Evolutionary conservation across 2,329 filamentous ascomycete genomes (phyloP).

Genomic region (Sclerotiophoma versabilis): DNA sequence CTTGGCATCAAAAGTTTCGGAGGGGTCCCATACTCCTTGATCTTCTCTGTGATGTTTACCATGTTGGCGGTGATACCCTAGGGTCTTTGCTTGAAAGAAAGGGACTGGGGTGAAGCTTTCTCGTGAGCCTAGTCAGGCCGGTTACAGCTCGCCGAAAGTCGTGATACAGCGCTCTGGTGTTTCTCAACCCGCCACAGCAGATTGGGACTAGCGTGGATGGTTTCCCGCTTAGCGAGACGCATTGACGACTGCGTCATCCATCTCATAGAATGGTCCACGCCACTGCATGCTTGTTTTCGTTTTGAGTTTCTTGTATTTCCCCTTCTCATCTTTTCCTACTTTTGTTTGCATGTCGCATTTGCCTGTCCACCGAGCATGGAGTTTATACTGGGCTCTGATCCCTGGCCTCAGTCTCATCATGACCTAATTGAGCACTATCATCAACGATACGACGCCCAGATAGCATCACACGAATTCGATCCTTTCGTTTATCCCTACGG

Average conservation of each 20-base stretch:
- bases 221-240: conserved; percentile 26
- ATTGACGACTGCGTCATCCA: conserved; percentile 41
- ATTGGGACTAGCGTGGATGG: conserved; percentile 31
- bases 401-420: conserved; percentile 44
- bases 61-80: conserved; percentile 60
- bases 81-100: conserved; percentile 4
- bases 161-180: conserved; percentile 48
- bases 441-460: conserved; percentile 48
- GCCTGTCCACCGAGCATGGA: background rate
- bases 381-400: conserved; percentile 9
- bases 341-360: background rate
- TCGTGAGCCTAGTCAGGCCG: background rate
- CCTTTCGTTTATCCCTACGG: conserved; percentile 57
- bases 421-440: conserved; percentile 48
- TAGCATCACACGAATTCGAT: conserved; percentile 49
- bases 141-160: conserved; percentile 23
- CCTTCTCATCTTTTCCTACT: conserved; percentile 6
- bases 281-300: conserved; percentile 23
- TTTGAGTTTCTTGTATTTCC: conserved; percentile 1
- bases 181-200: conserved; percentile 25
- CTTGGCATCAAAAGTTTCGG: conserved; percentile 39
- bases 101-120: conserved; percentile 11
- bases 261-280: conserved; percentile 15
- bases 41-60: conserved; percentile 99
- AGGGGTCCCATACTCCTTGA: conserved; percentile 81